Base-by-base conservation (phyloP, 2,329 filamentous ascomycete species). In the Paecilomyces formosus region DNA sequence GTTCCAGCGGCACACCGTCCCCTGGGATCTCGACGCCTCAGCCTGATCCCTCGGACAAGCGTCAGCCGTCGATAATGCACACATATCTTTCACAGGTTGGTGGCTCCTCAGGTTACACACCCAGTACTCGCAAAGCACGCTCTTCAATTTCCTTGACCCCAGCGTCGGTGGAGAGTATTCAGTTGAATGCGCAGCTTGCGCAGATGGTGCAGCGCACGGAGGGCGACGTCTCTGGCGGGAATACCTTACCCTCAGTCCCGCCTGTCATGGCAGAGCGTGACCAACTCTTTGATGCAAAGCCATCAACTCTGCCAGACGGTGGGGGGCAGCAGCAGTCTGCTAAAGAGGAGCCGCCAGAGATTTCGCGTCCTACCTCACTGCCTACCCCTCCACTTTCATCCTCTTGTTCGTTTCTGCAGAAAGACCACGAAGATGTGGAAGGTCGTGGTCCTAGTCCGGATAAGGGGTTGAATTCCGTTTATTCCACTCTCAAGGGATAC, bases 61-160 rank as follows among this genome's bases (percentile, higher is more conserved):
- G 94, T 78, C 82, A 96, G 73, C 94, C 94, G 66, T 90, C 92
- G 74, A 96, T 97, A 80, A 88, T 94, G 84, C 85, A 87, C 76
- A 95, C 88, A 82, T 97, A 94, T 83, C 96, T 97, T 84, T 89
- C 88, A 81, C 94, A 99, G 93, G 94, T 99, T 96, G 88, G 94
- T 97, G 84, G 85, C 82, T 85, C 84, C 81, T 85, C 85, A 83
- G 86, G 85, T 82, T 85, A 87, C 86, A 83, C 84, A 82, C 73
- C 76, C 77, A 80, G 63, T 71, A 65, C 73, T 64, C 69, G 72
- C 61, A 73, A 70, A 65, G 66, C 72, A 66, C 71, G 72, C 67
- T 70, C 73, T 63, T 74, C 70, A 67, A 67, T 69, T 68, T 70
- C 67, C 62, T 66, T 67, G 60, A 65, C 64, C 59, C 63, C 66